Base-by-base conservation (phyloP, 805 yeast species). In the Nakazawaea ernobii region DNA sequence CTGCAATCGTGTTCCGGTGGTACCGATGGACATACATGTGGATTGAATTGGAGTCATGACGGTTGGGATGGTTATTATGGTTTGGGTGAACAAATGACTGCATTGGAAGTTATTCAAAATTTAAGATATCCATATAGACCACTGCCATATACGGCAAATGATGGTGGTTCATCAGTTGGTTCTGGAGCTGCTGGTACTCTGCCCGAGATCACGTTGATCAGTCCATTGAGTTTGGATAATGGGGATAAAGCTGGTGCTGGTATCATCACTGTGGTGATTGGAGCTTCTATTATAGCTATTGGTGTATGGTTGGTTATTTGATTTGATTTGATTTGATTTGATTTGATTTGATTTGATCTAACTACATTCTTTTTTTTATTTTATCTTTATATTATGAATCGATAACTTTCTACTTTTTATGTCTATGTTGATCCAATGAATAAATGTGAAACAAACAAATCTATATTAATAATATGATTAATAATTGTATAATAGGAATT, bases 181-280 rank as follows among this genome's bases (percentile, higher is more conserved):
- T 73, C 79, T 61, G 77, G 80, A 10, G 74, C 79, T 32, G 94
- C 88, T 10, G 96, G 96, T 50, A 70, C 78, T 33, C 69, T 68
- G 55, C 69, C 8, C 53, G 67, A 24, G 53, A 59, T 14, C 61
- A 58, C 0, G 84, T 87, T 52, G 70, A 80, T 52, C 74, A 77
- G 24, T 4, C 65, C 73, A 39, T 62, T 83, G 42, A 66, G 62
- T 0, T 79, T 90, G 38, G 69, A 79, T 0, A 62, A 69, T 0
- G 80, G 77, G 50, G 96, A 88, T 59, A 77, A 74, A 56, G 96
- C 89, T 1, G 98, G 98, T 43, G 97, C 97, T 1, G 95, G 95
- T 42, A 70, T 91, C 20, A 63, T 88, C 38, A 92, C 99, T 0
- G 95, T 46, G 30, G 33, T 46, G 26, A 35, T 46, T 1, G 62